A percentile compares a stretch with the other conserved stretches of the same genome.
These are phyloP conservation scores for Coniophora puteana DNA, from an alignment of 1,284 basidiomycete genomes.

Conservation along the genomic window DNA sequence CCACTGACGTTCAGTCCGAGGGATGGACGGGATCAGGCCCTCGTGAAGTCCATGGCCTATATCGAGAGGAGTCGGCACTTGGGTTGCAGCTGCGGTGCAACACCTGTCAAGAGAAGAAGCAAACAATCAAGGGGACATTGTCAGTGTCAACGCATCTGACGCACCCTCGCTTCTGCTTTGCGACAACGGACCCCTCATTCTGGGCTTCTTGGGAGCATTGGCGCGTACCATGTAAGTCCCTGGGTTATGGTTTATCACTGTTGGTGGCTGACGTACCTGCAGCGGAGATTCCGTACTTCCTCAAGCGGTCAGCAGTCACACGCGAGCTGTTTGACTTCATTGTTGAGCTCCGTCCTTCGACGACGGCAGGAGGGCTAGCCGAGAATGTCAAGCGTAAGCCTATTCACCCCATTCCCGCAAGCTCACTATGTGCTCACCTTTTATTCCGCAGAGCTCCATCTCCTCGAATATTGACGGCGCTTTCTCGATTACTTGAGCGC, in stretches of 20 bases:
- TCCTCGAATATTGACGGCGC: constrained; percentile 3
- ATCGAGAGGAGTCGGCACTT: constrained; percentile 15
- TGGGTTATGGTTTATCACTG: not conserved
- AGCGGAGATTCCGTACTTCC: constrained; percentile 8
- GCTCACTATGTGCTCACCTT: not conserved
- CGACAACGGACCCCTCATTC: constrained; percentile 11
- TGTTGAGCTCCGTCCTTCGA: constrained; percentile 3
- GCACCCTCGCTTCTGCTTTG: constrained; percentile 17
- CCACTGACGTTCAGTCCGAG: constrained; percentile 8
- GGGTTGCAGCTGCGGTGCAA: constrained; percentile 19
- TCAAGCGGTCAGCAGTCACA: constrained; percentile 2
- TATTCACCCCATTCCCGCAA: not conserved
- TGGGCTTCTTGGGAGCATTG: constrained; percentile 19
- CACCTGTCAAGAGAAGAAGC: constrained; percentile 6
- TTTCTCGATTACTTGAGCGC: constrained; percentile 4
- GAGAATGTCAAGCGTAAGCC: constrained; percentile 2
- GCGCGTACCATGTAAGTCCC: constrained; percentile 16
- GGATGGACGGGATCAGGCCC: constrained; percentile 18
- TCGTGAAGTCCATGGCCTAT: constrained; percentile 16
- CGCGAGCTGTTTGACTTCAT: constrained; percentile 5
- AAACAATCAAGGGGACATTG: not conserved
- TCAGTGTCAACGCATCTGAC: not conserved
- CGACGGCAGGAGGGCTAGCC: constrained; percentile 3
- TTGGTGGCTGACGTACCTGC: not conserved
- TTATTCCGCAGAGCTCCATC: constrained; percentile 7